Evolutionary conservation across 2,329 filamentous ascomycete species (phyloP).

Genomic region (Beauveria pseudobassiana): DNA sequence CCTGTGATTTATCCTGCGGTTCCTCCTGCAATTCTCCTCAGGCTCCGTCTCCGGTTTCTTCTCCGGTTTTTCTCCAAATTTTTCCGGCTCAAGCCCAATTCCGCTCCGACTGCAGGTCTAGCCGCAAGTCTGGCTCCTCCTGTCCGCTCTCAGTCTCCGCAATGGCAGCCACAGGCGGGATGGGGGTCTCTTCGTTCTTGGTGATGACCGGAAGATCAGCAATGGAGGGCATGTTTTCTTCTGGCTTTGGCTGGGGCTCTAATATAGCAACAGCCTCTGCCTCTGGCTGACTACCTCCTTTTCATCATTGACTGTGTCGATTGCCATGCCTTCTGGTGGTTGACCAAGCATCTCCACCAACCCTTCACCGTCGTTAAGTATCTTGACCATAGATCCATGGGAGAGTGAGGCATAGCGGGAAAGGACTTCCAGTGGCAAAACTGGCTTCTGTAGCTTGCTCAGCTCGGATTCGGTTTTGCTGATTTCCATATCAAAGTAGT

Average conservation of each 20-base stretch:
- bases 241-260: not conserved
- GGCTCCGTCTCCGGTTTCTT: not conserved
- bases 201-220: not conserved
- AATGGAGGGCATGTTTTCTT: not conserved
- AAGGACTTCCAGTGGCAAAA: conserved; percentile 32
- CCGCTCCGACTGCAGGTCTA: not conserved
- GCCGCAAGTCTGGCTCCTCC: not conserved
- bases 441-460: conserved; percentile 36
- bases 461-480: conserved; percentile 43
- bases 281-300: not conserved
- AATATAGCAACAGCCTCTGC: not conserved
- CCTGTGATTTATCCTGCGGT: not conserved
- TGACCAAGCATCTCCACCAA: conserved; percentile 36
- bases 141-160: not conserved
- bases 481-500: conserved; percentile 48
- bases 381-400: conserved; percentile 40
- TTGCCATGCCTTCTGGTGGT: conserved; percentile 27
- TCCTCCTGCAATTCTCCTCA: not conserved
- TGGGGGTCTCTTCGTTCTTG: not conserved
- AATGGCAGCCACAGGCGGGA: not conserved
- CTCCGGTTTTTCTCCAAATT: not conserved
- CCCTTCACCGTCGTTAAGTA: conserved; percentile 38
- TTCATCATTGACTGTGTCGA: conserved; percentile 13
- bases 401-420: conserved; percentile 40
- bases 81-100: not conserved